Conservation (phyloP, 352 stramenopile genomes). For the Phytophthora hibernalis region DNA sequence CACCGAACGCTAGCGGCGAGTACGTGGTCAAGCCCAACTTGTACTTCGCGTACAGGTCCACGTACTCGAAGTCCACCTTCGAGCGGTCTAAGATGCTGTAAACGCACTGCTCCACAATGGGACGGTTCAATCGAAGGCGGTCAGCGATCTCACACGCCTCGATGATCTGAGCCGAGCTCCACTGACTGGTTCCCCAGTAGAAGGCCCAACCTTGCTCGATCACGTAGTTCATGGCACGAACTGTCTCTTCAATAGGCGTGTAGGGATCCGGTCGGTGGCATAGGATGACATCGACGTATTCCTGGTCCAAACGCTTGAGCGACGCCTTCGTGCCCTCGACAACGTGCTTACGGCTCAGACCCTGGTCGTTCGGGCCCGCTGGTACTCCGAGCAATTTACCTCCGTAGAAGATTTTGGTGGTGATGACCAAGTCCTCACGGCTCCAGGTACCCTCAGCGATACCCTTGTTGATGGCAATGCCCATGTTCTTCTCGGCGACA, state of each 20-base stretch:
- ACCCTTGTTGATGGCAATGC: slow-evolving; percentile 41
- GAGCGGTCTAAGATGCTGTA: slow-evolving; percentile 64
- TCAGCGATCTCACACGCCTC: slow-evolving; percentile 57
- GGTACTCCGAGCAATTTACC: slow-evolving; percentile 2
- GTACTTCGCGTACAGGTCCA: slow-evolving; percentile 57
- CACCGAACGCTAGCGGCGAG: slow-evolving; percentile 60
- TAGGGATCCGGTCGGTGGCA: slow-evolving; percentile 40
- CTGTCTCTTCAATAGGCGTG: slow-evolving; percentile 39
- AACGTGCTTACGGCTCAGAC: slow-evolving; percentile 56
- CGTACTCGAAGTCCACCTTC: slow-evolving; percentile 28
- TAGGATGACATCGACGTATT: slow-evolving; percentile 60
- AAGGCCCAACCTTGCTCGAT: slow-evolving; percentile 51
- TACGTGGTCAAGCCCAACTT: slow-evolving; percentile 71
- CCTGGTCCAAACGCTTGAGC: slow-evolving; percentile 45
- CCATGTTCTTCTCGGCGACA: slow-evolving; percentile 42
- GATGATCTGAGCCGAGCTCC: slow-evolving; percentile 48
- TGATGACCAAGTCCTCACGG: slow-evolving; percentile 60
- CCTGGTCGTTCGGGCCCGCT: slow-evolving; percentile 29
- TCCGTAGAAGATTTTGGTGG: slow-evolving; percentile 68
- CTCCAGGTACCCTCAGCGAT: slow-evolving; percentile 26
- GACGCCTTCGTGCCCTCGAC: slow-evolving; percentile 52
- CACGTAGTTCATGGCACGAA: slow-evolving; percentile 24
- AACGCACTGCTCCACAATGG: slow-evolving; percentile 52
- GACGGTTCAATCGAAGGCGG: slow-evolving; percentile 38
- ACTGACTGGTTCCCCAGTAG: slow-evolving; percentile 58